Evolutionary conservation across 345 rosid genomes (phyloP).

Genomic region (Cardamine chenopodiifolia): DNA sequence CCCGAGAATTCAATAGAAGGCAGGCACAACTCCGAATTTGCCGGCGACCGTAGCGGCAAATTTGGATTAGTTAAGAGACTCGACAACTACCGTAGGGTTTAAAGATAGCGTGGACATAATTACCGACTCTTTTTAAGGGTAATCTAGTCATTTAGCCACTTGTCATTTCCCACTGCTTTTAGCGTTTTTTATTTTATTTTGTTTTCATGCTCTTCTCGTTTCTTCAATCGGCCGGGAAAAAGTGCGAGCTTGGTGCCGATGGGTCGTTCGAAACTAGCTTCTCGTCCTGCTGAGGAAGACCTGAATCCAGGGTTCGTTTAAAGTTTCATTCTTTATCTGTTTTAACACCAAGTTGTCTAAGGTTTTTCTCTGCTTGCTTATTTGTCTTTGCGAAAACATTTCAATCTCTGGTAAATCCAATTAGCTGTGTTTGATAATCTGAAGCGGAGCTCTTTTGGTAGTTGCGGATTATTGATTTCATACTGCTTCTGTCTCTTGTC

Average conservation of each 20-base stretch:
- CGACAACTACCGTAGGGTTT: slow-evolving; percentile 39
- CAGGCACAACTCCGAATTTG: slow-evolving; percentile 2
- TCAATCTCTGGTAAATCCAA: slow-evolving; percentile 12
- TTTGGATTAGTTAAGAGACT: slow-evolving; percentile 14
- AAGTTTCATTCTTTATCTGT: slow-evolving; percentile 13
- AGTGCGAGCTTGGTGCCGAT: slow-evolving; percentile 43
- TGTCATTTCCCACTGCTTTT: not conserved
- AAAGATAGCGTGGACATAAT: slow-evolving; percentile 31
- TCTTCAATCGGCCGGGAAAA: slow-evolving; percentile 28
- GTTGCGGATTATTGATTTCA: slow-evolving; percentile 9
- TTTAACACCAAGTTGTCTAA: slow-evolving; percentile 15
- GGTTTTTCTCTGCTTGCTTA: slow-evolving; percentile 23
- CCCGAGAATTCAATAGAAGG: slow-evolving; percentile 7
- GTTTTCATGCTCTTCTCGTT: not conserved
- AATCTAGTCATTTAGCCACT: not conserved
- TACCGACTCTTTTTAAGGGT: slow-evolving; percentile 13
- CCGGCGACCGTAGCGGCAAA: slow-evolving; percentile 37
- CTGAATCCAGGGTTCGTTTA: slow-evolving; percentile 49
- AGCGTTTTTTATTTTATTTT: not conserved
- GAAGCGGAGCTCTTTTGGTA: not conserved
- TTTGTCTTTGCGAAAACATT: slow-evolving; percentile 14
- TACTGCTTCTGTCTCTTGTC: not conserved
- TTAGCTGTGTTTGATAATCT: slow-evolving; percentile 1
- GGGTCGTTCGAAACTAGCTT: slow-evolving; percentile 56
- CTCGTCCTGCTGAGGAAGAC: slow-evolving; percentile 54